Evolutionary conservation across 371 early-diverging fungal species (phyloP).

Genomic region (Mucor saturninus): DNA sequence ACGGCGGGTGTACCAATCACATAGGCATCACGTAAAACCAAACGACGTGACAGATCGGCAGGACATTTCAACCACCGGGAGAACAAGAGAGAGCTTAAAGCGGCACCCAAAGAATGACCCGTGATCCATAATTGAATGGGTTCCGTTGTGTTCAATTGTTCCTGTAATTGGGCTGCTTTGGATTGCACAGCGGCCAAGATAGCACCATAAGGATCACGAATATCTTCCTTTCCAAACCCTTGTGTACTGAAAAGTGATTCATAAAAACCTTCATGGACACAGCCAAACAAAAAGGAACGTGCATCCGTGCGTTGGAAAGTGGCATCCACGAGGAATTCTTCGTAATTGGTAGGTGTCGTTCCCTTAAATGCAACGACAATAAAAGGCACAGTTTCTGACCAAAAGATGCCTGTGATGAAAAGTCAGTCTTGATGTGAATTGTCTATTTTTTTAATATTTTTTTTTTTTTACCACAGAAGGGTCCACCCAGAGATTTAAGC

Average conservation of each 20-base stretch:
- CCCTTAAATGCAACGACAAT: slow-evolving; percentile 55
- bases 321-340: slow-evolving; percentile 48
- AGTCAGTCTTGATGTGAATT: background rate
- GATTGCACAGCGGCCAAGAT: slow-evolving; percentile 46
- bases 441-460: background rate
- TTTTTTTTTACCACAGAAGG: slow-evolving; percentile 48
- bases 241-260: slow-evolving; percentile 37
- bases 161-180: slow-evolving; percentile 33
- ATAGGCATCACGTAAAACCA: slow-evolving; percentile 46
- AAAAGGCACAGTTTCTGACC: slow-evolving; percentile 45
- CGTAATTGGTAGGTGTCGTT: slow-evolving; percentile 44
- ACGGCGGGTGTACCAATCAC: slow-evolving; percentile 49
- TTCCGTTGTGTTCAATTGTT: slow-evolving; percentile 26
- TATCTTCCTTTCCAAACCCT: slow-evolving; percentile 29
- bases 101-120: slow-evolving; percentile 59
- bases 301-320: slow-evolving; percentile 45
- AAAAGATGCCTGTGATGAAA: slow-evolving; percentile 30
- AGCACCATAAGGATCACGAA: slow-evolving; percentile 48
- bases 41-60: slow-evolving; percentile 26
- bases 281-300: slow-evolving; percentile 37
- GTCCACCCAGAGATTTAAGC: slow-evolving; percentile 53
- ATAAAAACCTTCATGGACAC: slow-evolving; percentile 47
- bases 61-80: slow-evolving; percentile 48
- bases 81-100: slow-evolving; percentile 49
- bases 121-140: slow-evolving; percentile 58